These are phyloP conservation scores for Malassezia nana DNA, from an alignment of 1,284 basidiomycete genomes.

Conservation along the genomic window DNA sequence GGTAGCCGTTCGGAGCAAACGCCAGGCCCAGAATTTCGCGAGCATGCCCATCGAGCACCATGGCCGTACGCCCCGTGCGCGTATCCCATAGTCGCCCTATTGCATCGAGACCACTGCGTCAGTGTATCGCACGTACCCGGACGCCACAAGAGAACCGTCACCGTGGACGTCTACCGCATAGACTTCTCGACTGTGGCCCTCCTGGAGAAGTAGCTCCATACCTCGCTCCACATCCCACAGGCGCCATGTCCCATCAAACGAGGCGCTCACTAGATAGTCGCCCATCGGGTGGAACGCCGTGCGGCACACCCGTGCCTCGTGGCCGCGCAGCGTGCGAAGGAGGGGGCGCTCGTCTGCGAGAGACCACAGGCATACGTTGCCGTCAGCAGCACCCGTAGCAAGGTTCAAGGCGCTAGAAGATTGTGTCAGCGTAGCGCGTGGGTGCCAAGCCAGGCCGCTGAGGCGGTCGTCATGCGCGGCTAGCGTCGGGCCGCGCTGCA, in stretches of 20 bases:
- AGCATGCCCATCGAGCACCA: constrained; percentile 95
- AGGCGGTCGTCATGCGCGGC: constrained; percentile 75
- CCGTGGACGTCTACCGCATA: constrained; percentile 89
- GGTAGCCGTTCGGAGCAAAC: constrained; percentile 93
- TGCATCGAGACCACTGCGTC: constrained; percentile 74
- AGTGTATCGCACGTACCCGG: constrained; percentile 58
- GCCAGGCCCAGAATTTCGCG: constrained; percentile 82
- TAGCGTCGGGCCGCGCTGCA: constrained; percentile 3
- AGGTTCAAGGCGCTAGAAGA: constrained; percentile 65
- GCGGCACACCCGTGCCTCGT: constrained; percentile 78
- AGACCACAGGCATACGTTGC: constrained; percentile 70
- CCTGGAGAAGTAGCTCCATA: constrained; percentile 77
- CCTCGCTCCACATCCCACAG: constrained; percentile 80
- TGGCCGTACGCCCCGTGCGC: constrained; percentile 84
- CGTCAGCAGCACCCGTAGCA: constrained; percentile 81
- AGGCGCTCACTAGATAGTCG: constrained; percentile 79
- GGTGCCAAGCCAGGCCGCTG: constrained; percentile 95
- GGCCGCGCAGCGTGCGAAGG: constrained; percentile 71
- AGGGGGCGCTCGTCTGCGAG: constrained; percentile 63
- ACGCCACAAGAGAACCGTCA: constrained; percentile 83
- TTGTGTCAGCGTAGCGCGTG: constrained; percentile 74
- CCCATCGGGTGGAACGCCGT: constrained; percentile 94
- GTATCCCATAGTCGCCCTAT: constrained; percentile 96
- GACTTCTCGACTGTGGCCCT: constrained; percentile 94
- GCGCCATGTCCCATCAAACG: constrained; percentile 97